A percentile compares a stretch with the other conserved stretches of the same genome.
Conservation (phyloP, 2,329 filamentous ascomycete genomes). For the Orbilia oligospora region DNA sequence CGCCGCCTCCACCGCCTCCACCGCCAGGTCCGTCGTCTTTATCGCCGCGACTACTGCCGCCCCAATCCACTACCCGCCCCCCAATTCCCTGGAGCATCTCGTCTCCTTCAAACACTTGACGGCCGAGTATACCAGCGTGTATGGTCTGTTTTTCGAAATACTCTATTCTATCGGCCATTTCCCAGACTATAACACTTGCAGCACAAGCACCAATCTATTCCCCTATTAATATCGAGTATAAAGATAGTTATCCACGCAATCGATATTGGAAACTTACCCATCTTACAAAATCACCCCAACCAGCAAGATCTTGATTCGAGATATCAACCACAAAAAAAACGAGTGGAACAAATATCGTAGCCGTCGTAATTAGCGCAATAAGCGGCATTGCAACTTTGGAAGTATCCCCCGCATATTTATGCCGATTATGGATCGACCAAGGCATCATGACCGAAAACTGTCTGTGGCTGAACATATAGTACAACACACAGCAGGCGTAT, state of each 20-base stretch:
- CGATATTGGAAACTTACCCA: slow-evolving; percentile 73
- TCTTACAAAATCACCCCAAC: slow-evolving; percentile 94
- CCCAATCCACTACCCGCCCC: slow-evolving; percentile 46
- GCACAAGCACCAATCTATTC: slow-evolving; percentile 81
- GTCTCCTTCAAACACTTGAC: slow-evolving; percentile 93
- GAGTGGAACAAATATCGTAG: slow-evolving; percentile 87
- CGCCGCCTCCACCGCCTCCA: slow-evolving; percentile 43
- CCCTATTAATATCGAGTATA: slow-evolving; percentile 8
- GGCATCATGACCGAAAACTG: slow-evolving; percentile 61
- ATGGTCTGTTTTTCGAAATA: slow-evolving; percentile 92
- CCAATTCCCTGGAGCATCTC: slow-evolving; percentile 80
- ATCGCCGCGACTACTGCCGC: slow-evolving; percentile 19
- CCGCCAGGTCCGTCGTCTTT: slow-evolving; percentile 37
- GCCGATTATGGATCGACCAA: slow-evolving; percentile 53
- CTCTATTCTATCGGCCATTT: slow-evolving; percentile 97
- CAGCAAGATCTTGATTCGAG: slow-evolving; percentile 84
- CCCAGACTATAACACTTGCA: slow-evolving; percentile 97
- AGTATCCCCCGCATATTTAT: slow-evolving; percentile 48
- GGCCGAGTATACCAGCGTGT: slow-evolving; percentile 90
- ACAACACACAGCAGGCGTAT: slow-evolving; percentile 94
- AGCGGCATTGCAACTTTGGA: slow-evolving; percentile 67
- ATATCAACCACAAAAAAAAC: slow-evolving; percentile 96
- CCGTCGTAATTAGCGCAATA: slow-evolving; percentile 82
- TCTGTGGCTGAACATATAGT: slow-evolving; percentile 80
- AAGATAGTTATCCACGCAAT: not conserved